Evolutionary conservation across 2,329 filamentous ascomycete species (phyloP), one percentile per base, ranked within the genome.

Genomic region (Colletotrichum tanaceti): DNA sequence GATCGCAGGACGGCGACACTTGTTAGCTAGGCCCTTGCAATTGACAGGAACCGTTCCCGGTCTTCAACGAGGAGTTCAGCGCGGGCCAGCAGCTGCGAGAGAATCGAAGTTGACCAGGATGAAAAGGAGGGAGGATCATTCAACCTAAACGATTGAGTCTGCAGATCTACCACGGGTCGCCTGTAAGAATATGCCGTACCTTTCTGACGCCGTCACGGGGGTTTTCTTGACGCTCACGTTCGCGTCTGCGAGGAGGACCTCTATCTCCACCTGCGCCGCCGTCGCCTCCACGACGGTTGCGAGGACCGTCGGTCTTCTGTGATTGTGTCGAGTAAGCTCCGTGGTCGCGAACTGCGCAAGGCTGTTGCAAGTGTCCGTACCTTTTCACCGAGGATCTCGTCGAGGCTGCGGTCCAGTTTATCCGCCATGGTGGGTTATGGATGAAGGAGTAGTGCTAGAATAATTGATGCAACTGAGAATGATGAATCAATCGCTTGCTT

Each of bases 121-220:
- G 73, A 47, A 28, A 38, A 47, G 46, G 63, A 66, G 59, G 69
- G 38, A 63, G 62, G 55, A 41, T 38, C 49, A 66, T 71, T 65
- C 71, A 65, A 61, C 65, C 67, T 62, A 49, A 49, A 49, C 59
- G 58, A 39, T 71, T 71, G 24, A 71, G 69, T 54, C 39, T 60
- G 54, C 43, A 41, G 52, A 50, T 57, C 60, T 50, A 49, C 66
- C 22, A 49, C 39, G 41, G 39, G 53, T 28, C 13, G 10, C 24
- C 18, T 18, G 44, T 13, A 20, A 35, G 44, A n/a, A 49, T 62
- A 55, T 58, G 46, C 68, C 76, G 53, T 79, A 95, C 93, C 93
- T 97, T 97, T 94, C 91, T 94, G 79, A 95, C 88, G 82, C 93
- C 93, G 82, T 96, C 93, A 82, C 92, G 91, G 76, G 92, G 91